Base-by-base conservation (phyloP, 2,329 filamentous ascomycete genomes). In the Stromatinia cepivora region DNA sequence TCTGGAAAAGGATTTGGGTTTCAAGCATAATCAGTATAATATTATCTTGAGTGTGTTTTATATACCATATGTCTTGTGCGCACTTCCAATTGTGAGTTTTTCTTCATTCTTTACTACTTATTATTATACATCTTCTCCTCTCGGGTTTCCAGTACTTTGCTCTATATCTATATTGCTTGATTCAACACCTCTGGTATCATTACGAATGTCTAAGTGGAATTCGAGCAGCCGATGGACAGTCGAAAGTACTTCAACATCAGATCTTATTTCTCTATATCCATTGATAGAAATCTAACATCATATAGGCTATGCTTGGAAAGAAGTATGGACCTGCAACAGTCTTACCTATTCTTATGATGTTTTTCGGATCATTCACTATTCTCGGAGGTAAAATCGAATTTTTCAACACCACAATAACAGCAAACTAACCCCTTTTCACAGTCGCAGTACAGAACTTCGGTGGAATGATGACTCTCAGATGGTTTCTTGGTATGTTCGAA, bases 1-100 rank as follows among this genome's bases (percentile, higher is more conserved):
- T 13, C 25, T 77, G 66, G 76, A 76, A 17, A 80, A 80, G 34
- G 85, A 88, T 74, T 80, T 92, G 28, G 78, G 85, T 45, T 88
- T 93, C 79, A 83, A 83, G 56, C 78, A 80, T 0, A 84, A 87
- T 72, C 84, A 92, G 76, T 92, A 92, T 80, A 92, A 92, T 76
- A 84, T 88, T 39, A 84, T 92, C 61, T 79, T 92, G 48, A 85
- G 84, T 65, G 88, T 93, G 72, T 93, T 93, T 82, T 93, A 91
- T 79, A 83, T 93, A 9, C 90, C 90, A 0, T 92, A 90, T 77
- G 90, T 92, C 48, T 76, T 93, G 4, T 90, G 88, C 67, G 90
- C 88, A 1, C 89, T 88, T 0, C 86, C 88, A 1, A 79, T 92
- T 22, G 80, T 81, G 65, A 70, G 73, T 73, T 20, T 28, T 22